Percentiles rank a stretch among this genome's conserved stretches.
These are phyloP conservation scores for Chlorencoelia australis DNA, from an alignment of 2,329 filamentous ascomycete genomes.

Conservation along the genomic window DNA sequence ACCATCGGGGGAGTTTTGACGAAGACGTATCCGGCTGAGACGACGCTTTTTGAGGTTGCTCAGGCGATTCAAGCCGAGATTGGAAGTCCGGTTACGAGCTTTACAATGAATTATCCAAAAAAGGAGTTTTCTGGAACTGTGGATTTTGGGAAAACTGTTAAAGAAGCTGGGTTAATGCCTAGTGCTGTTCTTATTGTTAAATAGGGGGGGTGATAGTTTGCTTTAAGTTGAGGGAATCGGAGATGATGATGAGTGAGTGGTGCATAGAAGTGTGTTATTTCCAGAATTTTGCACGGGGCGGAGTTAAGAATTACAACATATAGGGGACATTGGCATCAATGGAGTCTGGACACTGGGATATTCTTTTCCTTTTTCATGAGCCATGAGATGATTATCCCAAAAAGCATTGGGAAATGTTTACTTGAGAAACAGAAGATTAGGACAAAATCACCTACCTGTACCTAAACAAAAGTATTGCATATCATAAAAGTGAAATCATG, in stretches of 20 bases:
- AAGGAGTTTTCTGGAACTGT: constrained; percentile 61
- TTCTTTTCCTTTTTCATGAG: too few relatives aligned
- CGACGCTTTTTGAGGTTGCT: constrained; percentile 86
- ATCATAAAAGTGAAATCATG: too few relatives aligned
- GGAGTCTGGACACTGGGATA: too few relatives aligned
- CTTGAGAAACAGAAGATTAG: too few relatives aligned
- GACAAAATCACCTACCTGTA: too few relatives aligned
- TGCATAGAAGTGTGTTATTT: too few relatives aligned
- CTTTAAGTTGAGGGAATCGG: background rate
- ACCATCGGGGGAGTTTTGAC: constrained; percentile 64
- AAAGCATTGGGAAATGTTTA: too few relatives aligned
- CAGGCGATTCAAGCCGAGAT: constrained; percentile 63
- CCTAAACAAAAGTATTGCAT: too few relatives aligned
- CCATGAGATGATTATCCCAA: too few relatives aligned
- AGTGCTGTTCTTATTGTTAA: constrained; percentile 80
- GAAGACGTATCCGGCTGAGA: constrained; percentile 83
- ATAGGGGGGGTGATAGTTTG: constrained; percentile 21
- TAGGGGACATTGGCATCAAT: too few relatives aligned
- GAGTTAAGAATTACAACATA: too few relatives aligned
- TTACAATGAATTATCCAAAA: constrained; percentile 77
- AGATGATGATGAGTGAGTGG: too few relatives aligned
- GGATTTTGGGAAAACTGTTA: constrained; percentile 83
- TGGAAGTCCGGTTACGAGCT: constrained; percentile 64
- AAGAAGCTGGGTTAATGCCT: constrained; percentile 83
- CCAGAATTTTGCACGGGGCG: background rate